Base-by-base conservation (phyloP, 305 asterid genomes). In the Fraxinus baroniana region DNA sequence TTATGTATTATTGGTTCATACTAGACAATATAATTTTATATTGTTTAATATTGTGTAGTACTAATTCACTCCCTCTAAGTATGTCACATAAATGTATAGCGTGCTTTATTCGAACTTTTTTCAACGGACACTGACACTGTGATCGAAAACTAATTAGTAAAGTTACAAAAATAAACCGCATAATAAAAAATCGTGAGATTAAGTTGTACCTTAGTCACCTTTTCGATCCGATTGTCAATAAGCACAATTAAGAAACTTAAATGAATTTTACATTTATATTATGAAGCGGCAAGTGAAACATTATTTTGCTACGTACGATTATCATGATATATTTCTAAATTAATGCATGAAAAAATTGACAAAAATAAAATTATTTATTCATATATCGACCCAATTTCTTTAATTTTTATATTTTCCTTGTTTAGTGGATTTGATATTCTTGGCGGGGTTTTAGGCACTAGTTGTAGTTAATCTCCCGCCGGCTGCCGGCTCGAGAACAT, bases 401-500 rank as follows among this genome's bases (percentile, higher is more conserved):
- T 46, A 44, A 44, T 55, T 17, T 17, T 55, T n/a, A n/a, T 55
- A 49, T 55, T 55, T 55, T 55, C 3, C 64, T 55, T n/a, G n/a
- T 55, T 55, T 55, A n/a, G 8, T 55, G 26, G 66, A n/a, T 55
- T 26, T 28, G 37, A 68, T 68, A 0, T 26, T 68, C 30, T 28
- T 68, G 36, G 74, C 74, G 74, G 20, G 37, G 20, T 13, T 68
- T 68, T 68, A 68, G 3, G 35, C 20, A 68, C 8, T 4, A 68
- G n/a, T 28, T 26, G 74, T 30, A 13, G 57, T 57, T 76, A 66
- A 35, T 72, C 36, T 83, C 35, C 76, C 77, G 86, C 83, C 83
- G 86, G 86, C 83, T 37, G 86, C 85, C 82, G 85, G 74, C 81
- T 26, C 75, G 75, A 35, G 33, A 28, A 30, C 37, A 30, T 68